Conservation (phyloP, 495 filamentous ascomycete species). For the Umbilicaria muhlenbergii region DNA sequence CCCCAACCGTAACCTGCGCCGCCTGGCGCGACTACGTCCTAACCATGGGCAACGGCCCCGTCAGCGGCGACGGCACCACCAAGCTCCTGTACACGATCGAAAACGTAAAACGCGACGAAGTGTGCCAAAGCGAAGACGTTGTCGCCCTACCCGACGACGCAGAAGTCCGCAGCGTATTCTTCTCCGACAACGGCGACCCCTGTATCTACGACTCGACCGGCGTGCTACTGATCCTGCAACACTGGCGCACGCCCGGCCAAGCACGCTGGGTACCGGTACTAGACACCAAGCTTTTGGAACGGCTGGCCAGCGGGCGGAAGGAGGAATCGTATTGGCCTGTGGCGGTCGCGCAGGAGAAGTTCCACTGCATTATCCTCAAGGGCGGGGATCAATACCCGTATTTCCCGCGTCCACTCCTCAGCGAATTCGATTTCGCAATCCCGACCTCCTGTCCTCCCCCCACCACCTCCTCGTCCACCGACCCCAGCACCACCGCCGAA, state of each 20-base stretch:
- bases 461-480: constrained; percentile 13
- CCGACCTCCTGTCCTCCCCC: constrained; percentile 46
- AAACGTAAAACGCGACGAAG: constrained; percentile 84
- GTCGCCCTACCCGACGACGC: constrained; percentile 64
- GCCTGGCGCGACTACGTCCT: constrained; percentile 89
- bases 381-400: constrained; percentile 86
- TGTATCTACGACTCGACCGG: constrained; percentile 88
- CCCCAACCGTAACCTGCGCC: constrained; percentile 77
- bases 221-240: constrained; percentile 68
- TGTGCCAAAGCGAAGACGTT: constrained; percentile 80
- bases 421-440: constrained; percentile 84
- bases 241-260: constrained; percentile 75
- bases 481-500: constrained; percentile 20
- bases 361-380: constrained; percentile 98
- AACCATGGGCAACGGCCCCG: constrained; percentile 81
- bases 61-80: constrained; percentile 59
- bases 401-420: constrained; percentile 82
- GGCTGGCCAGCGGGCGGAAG: constrained; percentile 67
- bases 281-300: constrained; percentile 70
- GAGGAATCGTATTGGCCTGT: constrained; percentile 91
- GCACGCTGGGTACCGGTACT: constrained; percentile 85
- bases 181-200: constrained; percentile 81
- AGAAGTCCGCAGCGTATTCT: constrained; percentile 69
- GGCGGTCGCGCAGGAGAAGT: constrained; percentile 78
- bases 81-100: constrained; percentile 75